Evolutionary conservation across 768 basidiomycete species (phyloP).

Genomic region (Crucibulum laeve): DNA sequence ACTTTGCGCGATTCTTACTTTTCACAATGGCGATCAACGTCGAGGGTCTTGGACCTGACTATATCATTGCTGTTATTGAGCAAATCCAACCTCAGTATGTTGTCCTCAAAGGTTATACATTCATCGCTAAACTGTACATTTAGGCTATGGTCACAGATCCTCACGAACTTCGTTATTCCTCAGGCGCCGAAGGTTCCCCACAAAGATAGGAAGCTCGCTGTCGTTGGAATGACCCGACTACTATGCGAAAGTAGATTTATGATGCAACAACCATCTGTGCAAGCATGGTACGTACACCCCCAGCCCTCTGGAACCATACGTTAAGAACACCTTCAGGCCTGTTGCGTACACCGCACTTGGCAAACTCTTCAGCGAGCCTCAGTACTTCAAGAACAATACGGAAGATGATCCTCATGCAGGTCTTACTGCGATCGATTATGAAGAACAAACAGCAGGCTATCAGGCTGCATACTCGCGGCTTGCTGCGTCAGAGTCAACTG

Average conservation of each 20-base stretch:
- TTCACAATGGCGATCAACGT: conserved; percentile 73
- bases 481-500: conserved; percentile 67
- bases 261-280: conserved; percentile 57
- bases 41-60: conserved; percentile 74
- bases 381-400: conserved; percentile 49
- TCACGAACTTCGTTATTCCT: conserved; percentile 72
- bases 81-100: conserved; percentile 79
- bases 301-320: not conserved
- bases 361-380: conserved; percentile 74
- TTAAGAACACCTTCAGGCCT: conserved; percentile 47
- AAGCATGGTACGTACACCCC: conserved; percentile 52
- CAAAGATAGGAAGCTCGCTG: conserved; percentile 82
- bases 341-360: conserved; percentile 62
- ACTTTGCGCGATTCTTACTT: conserved; percentile 75
- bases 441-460: conserved; percentile 88
- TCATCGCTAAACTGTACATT: conserved; percentile 1
- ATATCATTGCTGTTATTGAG: conserved; percentile 73
- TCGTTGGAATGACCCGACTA: conserved; percentile 74
- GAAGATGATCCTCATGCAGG: conserved; percentile 50
- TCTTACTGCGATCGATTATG: conserved; percentile 79
- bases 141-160: conserved; percentile 74
- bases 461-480: conserved; percentile 92
- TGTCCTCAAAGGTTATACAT: not conserved
- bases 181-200: conserved; percentile 76
- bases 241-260: conserved; percentile 72